A percentile compares a stretch with the other conserved stretches of the same genome.
Conservation (phyloP, 192 early-diverging fungal species). For the Allomyces macrogynus region DNA sequence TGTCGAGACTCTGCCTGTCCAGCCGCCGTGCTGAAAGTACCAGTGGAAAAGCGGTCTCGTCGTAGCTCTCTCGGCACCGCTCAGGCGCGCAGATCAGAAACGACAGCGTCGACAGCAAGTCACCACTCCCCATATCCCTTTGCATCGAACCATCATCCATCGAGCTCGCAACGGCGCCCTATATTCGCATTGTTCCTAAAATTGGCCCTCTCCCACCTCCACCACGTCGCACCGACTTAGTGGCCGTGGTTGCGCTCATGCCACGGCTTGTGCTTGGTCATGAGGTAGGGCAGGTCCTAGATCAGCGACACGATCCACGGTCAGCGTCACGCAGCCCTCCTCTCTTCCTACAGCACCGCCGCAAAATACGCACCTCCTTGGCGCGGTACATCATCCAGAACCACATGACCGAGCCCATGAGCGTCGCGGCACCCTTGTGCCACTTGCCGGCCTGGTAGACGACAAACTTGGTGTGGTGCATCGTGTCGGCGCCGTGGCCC, state of each 20-base stretch:
- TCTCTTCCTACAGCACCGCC: background rate
- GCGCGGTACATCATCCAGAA: constrained; percentile 70
- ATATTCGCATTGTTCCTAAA: too few species aligned
- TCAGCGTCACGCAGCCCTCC: background rate
- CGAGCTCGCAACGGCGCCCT: too few species aligned
- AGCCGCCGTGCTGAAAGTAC: too few species aligned
- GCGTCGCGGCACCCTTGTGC: constrained; percentile 37
- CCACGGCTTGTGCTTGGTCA: constrained; percentile 1
- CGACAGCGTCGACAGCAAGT: too few species aligned
- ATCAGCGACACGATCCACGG: background rate
- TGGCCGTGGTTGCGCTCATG: background rate
- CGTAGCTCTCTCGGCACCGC: too few species aligned
- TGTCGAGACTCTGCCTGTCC: too few species aligned
- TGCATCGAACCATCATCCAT: too few species aligned
- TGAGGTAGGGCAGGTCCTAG: background rate
- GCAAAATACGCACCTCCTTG: constrained; percentile 23
- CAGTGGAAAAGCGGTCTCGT: too few species aligned
- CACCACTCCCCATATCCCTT: too few species aligned
- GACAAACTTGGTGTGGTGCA: constrained; percentile 12
- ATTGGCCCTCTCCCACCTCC: too few species aligned
- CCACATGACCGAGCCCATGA: constrained; percentile 52
- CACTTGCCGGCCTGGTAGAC: constrained; percentile 23
- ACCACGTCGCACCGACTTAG: background rate
- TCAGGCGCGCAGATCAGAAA: too few species aligned
- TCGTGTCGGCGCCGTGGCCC: background rate